These are phyloP conservation scores for Backusella macrospora DNA, from an alignment of 192 early-diverging fungal species.

Conservation along the genomic window DNA sequence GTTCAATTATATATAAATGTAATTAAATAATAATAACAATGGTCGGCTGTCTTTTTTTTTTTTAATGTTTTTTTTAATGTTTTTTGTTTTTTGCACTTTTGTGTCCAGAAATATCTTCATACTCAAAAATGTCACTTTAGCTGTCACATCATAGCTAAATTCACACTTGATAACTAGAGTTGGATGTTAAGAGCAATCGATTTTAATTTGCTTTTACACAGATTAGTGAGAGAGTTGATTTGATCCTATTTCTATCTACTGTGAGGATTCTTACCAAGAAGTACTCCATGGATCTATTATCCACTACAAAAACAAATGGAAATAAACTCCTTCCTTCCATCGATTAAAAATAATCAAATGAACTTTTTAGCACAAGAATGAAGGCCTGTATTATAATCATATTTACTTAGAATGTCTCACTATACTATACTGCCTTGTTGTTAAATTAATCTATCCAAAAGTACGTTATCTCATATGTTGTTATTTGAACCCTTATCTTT, in stretches of 20 bases:
- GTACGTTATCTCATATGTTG: background rate
- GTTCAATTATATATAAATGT: background rate
- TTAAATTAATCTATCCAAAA: background rate
- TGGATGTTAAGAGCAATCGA: background rate
- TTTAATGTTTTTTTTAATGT: background rate
- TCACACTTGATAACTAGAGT: background rate
- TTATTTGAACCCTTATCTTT: background rate
- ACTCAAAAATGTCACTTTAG: background rate
- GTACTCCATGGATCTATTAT: too few relatives aligned
- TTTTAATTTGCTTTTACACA: background rate
- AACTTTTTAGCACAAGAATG: background rate
- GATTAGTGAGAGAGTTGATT: too few relatives aligned
- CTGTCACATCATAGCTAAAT: background rate
- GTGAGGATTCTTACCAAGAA: too few relatives aligned
- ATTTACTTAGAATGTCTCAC: background rate
- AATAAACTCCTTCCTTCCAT: too few relatives aligned
- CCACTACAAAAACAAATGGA: too few relatives aligned
- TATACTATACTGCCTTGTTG: background rate
- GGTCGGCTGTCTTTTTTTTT: background rate
- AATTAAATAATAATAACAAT: slow-evolving; percentile 1
- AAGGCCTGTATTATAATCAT: background rate
- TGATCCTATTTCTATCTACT: too few relatives aligned
- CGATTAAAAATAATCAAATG: too few relatives aligned
- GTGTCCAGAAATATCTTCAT: background rate
- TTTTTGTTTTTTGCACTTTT: background rate